These are phyloP conservation scores for Thelonectria blattea DNA, from an alignment of 2,329 filamentous ascomycete species.

Conservation along the genomic window DNA sequence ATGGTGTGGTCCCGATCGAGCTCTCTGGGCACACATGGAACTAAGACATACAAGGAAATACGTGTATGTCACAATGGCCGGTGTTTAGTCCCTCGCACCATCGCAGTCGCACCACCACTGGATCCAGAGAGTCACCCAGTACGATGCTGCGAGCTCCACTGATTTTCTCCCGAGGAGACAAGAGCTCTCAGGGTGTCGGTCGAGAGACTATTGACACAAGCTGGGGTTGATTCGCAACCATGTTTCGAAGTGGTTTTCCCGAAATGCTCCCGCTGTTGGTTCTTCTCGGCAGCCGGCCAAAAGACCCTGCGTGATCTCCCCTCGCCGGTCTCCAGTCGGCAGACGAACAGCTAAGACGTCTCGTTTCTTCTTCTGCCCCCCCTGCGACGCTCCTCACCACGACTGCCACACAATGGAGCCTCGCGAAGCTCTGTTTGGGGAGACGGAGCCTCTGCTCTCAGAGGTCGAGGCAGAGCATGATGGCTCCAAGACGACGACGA, in stretches of 20 bases:
- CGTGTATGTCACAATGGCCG: background rate
- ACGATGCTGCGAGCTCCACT: background rate
- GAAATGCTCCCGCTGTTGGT: background rate
- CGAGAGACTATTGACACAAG: background rate
- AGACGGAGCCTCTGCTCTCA: slow-evolving; percentile 26
- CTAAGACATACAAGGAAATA: background rate
- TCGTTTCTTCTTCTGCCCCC: background rate
- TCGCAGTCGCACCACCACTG: background rate
- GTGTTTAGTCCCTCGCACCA: background rate
- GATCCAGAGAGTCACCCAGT: background rate
- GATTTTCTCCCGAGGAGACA: background rate
- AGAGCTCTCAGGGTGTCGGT: background rate
- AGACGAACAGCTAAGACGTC: background rate
- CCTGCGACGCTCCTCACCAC: background rate
- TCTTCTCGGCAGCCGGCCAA: background rate
- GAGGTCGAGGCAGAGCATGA: background rate
- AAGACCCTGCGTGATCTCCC: background rate
- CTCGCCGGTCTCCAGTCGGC: background rate
- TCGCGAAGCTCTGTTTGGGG: background rate
- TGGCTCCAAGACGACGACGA: background rate
- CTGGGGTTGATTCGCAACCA: background rate
- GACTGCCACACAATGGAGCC: slow-evolving; percentile 17
- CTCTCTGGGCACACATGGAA: too few species aligned
- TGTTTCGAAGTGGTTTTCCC: background rate
- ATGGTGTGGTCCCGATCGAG: background rate